Evolutionary conservation across 2,329 filamentous ascomycete species (phyloP).

Genomic region (Thermochaetoides dissita): DNA sequence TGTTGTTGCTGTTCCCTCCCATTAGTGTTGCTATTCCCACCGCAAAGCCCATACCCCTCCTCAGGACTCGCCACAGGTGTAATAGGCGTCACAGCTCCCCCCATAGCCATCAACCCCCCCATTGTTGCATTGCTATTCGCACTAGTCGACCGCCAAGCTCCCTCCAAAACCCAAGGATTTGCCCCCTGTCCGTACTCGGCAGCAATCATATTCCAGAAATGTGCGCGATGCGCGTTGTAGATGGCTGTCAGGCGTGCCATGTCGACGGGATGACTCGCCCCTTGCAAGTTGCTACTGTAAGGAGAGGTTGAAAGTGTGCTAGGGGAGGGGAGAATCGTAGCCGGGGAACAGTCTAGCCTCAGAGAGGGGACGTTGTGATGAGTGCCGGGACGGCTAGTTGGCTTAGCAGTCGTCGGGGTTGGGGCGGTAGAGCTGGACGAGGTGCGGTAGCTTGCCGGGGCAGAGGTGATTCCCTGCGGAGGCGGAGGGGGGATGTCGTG

Average conservation of each 20-base stretch:
- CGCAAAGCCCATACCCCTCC: slow-evolving; percentile 14
- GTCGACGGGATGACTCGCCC: slow-evolving; percentile 36
- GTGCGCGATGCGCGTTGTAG: slow-evolving; percentile 54
- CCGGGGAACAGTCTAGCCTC: slow-evolving; percentile 44
- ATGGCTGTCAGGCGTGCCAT: slow-evolving; percentile 53
- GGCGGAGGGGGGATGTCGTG: slow-evolving; percentile 27
- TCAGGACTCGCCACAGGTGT: slow-evolving; percentile 40
- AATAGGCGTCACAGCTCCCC: slow-evolving; percentile 27
- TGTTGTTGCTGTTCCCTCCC: slow-evolving; percentile 12
- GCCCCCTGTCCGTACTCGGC: slow-evolving; percentile 54
- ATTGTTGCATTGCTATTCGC: no score
- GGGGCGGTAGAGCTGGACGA: slow-evolving; percentile 23
- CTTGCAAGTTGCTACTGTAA: background rate
- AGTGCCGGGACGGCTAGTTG: slow-evolving; percentile 16
- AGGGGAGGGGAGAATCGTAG: slow-evolving; percentile 22
- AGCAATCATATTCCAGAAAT: slow-evolving; percentile 62
- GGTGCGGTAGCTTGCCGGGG: slow-evolving; percentile 21
- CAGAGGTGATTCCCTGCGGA: slow-evolving; percentile 25
- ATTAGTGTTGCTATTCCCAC: background rate
- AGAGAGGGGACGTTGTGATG: slow-evolving; percentile 24
- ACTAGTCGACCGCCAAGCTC: slow-evolving; percentile 37
- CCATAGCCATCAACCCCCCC: no score
- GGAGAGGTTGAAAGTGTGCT: slow-evolving; percentile 7
- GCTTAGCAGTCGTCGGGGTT: slow-evolving; percentile 18
- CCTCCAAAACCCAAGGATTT: slow-evolving; percentile 51